Evolutionary conservation across 768 basidiomycete genomes (phyloP).

Genomic region (Lentinula sp.): DNA sequence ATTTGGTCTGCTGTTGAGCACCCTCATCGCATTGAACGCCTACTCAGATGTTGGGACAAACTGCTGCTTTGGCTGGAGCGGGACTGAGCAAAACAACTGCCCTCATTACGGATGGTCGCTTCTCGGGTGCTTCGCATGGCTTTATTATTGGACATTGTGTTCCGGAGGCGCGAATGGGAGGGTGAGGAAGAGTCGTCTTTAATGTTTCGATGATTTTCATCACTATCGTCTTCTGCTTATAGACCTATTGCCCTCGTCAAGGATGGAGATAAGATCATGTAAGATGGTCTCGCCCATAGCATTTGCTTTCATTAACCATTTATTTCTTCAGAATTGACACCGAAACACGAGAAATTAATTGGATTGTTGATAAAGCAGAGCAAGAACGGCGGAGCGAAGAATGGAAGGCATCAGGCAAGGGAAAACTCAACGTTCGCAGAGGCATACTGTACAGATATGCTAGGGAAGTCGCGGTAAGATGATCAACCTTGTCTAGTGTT

Average conservation of each 20-base stretch:
- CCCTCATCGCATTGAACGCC: neutral
- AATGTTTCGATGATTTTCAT: neutral
- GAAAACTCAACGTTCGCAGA: constrained; percentile 59
- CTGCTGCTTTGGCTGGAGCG: constrained; percentile 79
- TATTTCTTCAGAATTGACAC: constrained; percentile 46
- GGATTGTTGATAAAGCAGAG: constrained; percentile 67
- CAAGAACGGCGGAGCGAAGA: constrained; percentile 50
- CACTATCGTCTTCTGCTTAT: neutral
- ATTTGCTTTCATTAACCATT: neutral
- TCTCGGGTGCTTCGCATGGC: constrained; percentile 53
- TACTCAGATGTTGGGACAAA: constrained; percentile 35
- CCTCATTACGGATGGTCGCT: constrained; percentile 84
- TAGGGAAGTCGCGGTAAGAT: constrained; percentile 76
- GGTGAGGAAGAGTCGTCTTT: neutral
- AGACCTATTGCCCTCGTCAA: constrained; percentile 81
- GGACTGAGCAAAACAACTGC: constrained; percentile 74
- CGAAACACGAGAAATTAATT: constrained; percentile 56
- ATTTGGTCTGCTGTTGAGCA: neutral
- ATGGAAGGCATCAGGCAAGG: constrained; percentile 68
- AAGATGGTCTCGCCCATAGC: neutral
- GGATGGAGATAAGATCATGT: constrained; percentile 71
- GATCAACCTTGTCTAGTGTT: neutral
- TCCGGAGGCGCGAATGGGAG: constrained; percentile 28
- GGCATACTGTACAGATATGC: constrained; percentile 80
- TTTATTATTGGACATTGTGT: constrained; percentile 54